Conservation (phyloP, 169 alveolate species). For the Plasmodium vivax region DNA sequence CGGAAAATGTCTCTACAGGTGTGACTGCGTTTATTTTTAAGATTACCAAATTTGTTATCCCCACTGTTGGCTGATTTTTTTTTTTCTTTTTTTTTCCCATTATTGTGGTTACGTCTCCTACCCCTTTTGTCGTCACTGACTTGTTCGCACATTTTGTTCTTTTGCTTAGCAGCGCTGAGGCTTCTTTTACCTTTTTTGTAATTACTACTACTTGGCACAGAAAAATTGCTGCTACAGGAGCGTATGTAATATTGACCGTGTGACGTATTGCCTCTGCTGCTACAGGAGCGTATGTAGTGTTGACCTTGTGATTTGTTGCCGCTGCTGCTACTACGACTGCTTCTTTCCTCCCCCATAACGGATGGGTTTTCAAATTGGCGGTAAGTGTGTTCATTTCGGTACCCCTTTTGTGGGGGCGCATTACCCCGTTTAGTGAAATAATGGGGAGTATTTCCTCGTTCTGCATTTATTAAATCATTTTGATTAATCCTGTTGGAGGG, state of each 20-base stretch:
- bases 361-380: background rate
- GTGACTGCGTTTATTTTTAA: background rate
- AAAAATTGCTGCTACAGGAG: background rate
- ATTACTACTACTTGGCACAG: background rate
- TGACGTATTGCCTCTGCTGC: background rate
- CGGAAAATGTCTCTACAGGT: background rate
- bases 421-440: background rate
- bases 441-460: background rate
- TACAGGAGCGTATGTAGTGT: background rate
- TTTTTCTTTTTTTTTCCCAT: background rate
- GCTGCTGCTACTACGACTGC: background rate
- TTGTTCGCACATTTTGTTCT: background rate
- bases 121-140: background rate
- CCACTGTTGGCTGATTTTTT: background rate
- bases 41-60: background rate
- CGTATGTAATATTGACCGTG: background rate
- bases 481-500: background rate
- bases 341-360: background rate
- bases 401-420: background rate
- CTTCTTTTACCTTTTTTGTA: background rate
- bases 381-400: slow-evolving; percentile 1
- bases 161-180: background rate
- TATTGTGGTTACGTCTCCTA: background rate
- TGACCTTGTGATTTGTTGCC: background rate
- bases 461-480: background rate